Percentiles rank a stretch among this genome's conserved stretches.
These are phyloP conservation scores for Conidiobolus incongruus DNA, from an alignment of 371 early-diverging fungal genomes.

Conservation along the genomic window DNA sequence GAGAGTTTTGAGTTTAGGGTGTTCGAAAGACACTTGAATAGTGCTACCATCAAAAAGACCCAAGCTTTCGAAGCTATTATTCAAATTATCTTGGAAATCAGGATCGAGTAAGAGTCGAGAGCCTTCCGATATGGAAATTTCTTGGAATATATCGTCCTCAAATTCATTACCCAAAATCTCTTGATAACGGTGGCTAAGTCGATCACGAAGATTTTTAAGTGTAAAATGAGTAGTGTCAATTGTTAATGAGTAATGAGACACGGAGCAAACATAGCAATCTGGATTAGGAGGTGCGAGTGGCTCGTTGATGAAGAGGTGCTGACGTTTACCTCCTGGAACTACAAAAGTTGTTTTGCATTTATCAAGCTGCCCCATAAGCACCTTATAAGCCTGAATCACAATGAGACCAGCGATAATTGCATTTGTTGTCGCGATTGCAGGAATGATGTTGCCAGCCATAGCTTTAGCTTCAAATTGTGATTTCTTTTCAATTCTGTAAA, in stretches of 20 bases:
- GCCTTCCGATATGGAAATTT: no score
- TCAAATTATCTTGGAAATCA: no score
- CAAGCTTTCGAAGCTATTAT: no score
- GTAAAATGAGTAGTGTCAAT: conserved; percentile 19
- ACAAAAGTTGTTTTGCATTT: conserved; percentile 32
- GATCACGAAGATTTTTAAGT: conserved; percentile 22
- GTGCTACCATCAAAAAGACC: no score
- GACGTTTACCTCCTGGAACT: conserved; percentile 20
- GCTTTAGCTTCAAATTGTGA: conserved; percentile 68
- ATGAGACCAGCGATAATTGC: conserved; percentile 95
- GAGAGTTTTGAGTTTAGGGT: no score
- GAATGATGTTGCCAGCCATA: conserved; percentile 83
- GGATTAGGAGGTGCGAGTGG: conserved; percentile 26
- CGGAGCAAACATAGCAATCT: conserved; percentile 27
- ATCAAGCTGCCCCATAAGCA: conserved; percentile 22
- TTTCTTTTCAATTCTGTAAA: conserved; percentile 55
- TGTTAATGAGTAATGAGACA: conserved; percentile 15
- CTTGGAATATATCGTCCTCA: no score
- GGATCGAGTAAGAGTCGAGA: no score
- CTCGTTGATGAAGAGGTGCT: conserved; percentile 21
- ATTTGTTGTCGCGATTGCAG: conserved; percentile 99
- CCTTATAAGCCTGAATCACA: conserved; percentile 60
- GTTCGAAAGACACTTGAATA: no score
- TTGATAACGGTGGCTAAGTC: conserved; percentile 11
- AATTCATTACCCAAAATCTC: no score